These are phyloP conservation scores for Colletotrichum phormii DNA, from an alignment of 2,329 filamentous ascomycete species.

Conservation along the genomic window DNA sequence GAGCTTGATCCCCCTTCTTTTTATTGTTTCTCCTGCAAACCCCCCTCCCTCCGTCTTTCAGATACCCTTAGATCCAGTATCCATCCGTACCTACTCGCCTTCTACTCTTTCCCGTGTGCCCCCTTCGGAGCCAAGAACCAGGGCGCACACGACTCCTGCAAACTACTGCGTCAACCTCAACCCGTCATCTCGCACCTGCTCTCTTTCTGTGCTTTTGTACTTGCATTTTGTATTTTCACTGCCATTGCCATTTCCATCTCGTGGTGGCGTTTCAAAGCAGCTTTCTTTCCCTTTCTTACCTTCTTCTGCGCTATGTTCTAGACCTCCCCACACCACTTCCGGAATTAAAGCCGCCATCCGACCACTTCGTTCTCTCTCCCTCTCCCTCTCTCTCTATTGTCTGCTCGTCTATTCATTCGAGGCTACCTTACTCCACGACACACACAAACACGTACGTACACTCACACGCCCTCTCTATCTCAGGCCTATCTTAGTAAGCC, in stretches of 20 bases:
- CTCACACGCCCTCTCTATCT: not conserved
- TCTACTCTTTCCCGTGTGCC: not conserved
- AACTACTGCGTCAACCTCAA: slow-evolving; percentile 1
- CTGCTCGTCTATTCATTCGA: not conserved
- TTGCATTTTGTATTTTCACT: not conserved
- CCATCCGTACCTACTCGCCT: not conserved
- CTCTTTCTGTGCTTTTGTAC: not conserved
- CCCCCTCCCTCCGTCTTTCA: not conserved
- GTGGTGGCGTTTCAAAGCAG: not conserved
- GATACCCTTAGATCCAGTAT: not conserved
- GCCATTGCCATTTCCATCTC: not conserved
- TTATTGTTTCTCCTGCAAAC: not conserved
- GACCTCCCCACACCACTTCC: slow-evolving; percentile 29
- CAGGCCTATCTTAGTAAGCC: slow-evolving; percentile 21
- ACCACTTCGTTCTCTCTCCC: slow-evolving; percentile 10
- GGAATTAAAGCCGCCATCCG: slow-evolving; percentile 16
- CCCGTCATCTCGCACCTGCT: slow-evolving; percentile 11
- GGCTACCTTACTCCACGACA: not conserved
- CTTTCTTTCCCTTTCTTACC: not conserved
- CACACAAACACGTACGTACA: not conserved
- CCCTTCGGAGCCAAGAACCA: not conserved
- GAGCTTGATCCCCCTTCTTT: not conserved
- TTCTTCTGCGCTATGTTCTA: not conserved
- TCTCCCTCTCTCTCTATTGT: slow-evolving; percentile 8
- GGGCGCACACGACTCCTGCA: slow-evolving; percentile 3